phyloP scores from a whole-genome alignment of 345 rosid genomes.

The Hibiscus tridactylites region DNA sequence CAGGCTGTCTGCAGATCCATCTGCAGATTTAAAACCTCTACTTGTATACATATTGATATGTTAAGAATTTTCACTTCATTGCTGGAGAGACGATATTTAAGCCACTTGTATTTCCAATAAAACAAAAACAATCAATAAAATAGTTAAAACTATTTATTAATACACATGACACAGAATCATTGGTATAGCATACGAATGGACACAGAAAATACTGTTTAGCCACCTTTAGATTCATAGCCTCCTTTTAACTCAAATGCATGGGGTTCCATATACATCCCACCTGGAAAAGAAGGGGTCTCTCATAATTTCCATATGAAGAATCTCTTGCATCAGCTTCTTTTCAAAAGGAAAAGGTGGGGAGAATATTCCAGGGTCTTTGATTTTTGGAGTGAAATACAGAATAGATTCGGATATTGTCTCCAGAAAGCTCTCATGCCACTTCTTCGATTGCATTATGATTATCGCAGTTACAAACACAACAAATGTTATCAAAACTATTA shows the following conservation, averaged over 20 bases:
- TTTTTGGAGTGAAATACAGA: not conserved
- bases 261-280: not conserved
- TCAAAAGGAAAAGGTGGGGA: not conserved
- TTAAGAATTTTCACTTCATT: not conserved
- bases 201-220: not conserved
- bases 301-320: not conserved
- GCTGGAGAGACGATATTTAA: too few relatives aligned
- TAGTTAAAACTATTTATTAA: too few relatives aligned
- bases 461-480: not conserved
- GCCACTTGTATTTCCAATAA: too few relatives aligned
- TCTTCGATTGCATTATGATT: not conserved
- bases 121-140: too few relatives aligned
- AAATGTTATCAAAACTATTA: not conserved
- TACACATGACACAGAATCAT: too few relatives aligned
- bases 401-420: not conserved
- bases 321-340: not conserved
- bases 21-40: not conserved
- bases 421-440: not conserved
- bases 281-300: not conserved
- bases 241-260: not conserved
- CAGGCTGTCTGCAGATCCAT: not conserved
- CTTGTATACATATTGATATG: too few relatives aligned
- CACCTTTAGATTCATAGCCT: constrained; percentile 1
- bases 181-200: too few relatives aligned
- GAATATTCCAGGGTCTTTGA: not conserved